Evolutionary conservation across 2,329 filamentous ascomycete species (phyloP).

Genomic region (Sporothrix mexicana): DNA sequence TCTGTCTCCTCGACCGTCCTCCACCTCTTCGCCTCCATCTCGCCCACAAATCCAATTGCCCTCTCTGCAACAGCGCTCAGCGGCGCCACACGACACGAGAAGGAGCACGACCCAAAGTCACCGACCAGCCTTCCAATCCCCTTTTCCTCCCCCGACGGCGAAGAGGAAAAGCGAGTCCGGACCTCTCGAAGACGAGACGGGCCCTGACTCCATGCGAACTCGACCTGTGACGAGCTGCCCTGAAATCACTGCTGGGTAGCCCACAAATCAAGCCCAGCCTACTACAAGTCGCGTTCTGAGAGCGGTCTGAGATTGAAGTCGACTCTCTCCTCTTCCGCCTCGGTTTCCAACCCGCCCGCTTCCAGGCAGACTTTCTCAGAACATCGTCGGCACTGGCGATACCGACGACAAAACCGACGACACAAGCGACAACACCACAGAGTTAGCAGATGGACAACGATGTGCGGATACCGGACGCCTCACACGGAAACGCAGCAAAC

Average conservation of each 20-base stretch:
- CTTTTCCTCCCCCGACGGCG: not conserved
- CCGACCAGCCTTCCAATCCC: not conserved
- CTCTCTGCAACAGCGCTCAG: not conserved
- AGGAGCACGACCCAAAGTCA: not conserved
- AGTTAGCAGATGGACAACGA: constrained; percentile 36
- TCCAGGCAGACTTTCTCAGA: not conserved
- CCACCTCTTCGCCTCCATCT: not conserved
- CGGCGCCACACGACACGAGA: constrained; percentile 10
- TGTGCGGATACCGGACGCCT: constrained; percentile 39
- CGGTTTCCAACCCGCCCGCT: not conserved
- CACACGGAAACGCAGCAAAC: constrained; percentile 46
- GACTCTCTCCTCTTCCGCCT: not conserved
- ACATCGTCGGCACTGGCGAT: constrained; percentile 2
- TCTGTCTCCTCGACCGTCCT: not conserved
- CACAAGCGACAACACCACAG: not conserved
- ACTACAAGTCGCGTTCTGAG: not conserved
- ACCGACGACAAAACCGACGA: not conserved
- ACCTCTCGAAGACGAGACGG: not conserved
- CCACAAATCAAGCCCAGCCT: too few species aligned
- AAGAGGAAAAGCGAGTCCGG: not conserved
- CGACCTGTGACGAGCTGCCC: constrained; percentile 11
- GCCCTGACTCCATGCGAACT: not conserved
- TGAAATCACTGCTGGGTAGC: constrained; percentile 5
- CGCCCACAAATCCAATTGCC: too few species aligned
- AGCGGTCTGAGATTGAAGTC: constrained; percentile 2